Evolutionary conservation across 192 early-diverging fungal species (phyloP).

Genomic region (Funneliformis mosseae): DNA sequence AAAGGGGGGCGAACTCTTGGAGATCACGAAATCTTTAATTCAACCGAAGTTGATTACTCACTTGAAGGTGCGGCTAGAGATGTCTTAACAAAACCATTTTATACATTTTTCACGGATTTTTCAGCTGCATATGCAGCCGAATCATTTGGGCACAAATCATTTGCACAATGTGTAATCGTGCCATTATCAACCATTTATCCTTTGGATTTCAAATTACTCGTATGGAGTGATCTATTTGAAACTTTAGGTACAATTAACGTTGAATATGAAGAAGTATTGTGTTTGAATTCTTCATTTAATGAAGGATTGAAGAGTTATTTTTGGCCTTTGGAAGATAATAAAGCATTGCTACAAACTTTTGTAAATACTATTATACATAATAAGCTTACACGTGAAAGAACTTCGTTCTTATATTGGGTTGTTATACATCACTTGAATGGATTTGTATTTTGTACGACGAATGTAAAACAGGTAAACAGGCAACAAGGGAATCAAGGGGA

Average conservation of each 20-base stretch:
- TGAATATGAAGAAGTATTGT: conserved; percentile 27
- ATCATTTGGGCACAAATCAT: conserved; percentile 29
- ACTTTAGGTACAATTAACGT: conserved; percentile 11
- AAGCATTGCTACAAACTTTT: conserved; percentile 1
- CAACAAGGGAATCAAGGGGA: neutral
- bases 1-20: neutral
- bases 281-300: conserved; percentile 1
- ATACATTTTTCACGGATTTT: conserved; percentile 31
- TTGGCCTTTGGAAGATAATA: conserved; percentile 30
- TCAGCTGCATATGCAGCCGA: conserved; percentile 2
- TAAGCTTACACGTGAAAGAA: neutral
- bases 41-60: neutral
- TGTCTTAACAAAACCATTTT: conserved; percentile 19
- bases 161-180: neutral
- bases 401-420: conserved; percentile 33
- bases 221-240: conserved; percentile 29
- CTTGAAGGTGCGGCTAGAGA: neutral
- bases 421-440: conserved; percentile 30
- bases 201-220: conserved; percentile 1
- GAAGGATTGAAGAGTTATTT: conserved; percentile 16
- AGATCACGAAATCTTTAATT: neutral
- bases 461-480: neutral
- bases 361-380: conserved; percentile 3
- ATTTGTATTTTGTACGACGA: conserved; percentile 4
- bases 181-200: conserved; percentile 20